phyloP scores from a whole-genome alignment of 805 yeast genomes.

The Suhomyces tanzawaensis region DNA sequence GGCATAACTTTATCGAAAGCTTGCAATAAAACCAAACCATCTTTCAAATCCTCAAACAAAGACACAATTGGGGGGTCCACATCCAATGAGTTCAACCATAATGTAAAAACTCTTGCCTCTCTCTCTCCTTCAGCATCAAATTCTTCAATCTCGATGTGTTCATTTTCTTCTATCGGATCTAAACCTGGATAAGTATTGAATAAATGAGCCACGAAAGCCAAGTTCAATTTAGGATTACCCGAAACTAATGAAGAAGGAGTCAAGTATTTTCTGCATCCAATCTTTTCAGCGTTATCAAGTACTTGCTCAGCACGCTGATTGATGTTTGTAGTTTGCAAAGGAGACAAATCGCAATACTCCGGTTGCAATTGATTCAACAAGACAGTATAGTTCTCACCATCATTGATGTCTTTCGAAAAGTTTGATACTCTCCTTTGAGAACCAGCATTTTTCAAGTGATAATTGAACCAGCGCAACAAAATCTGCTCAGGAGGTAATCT shows the following conservation, averaged over 20 bases:
- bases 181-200: slow-evolving; percentile 97
- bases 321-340: slow-evolving; percentile 75
- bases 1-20: slow-evolving; percentile 96
- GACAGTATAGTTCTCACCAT: slow-evolving; percentile 93
- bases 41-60: slow-evolving; percentile 90
- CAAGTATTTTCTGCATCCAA: slow-evolving; percentile 90
- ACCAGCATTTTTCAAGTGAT: slow-evolving; percentile 88
- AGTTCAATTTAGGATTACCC: slow-evolving; percentile 93
- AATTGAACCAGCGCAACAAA: slow-evolving; percentile 94
- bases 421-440: slow-evolving; percentile 84
- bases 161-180: slow-evolving; percentile 90
- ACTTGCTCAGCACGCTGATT: slow-evolving; percentile 84
- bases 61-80: slow-evolving; percentile 93
- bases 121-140: slow-evolving; percentile 99
- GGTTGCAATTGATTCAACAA: slow-evolving; percentile 87
- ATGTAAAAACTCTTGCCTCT: slow-evolving; percentile 96
- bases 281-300: slow-evolving; percentile 80
- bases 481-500: slow-evolving; percentile 98
- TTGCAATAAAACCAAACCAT: slow-evolving; percentile 83
- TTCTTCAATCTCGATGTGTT: slow-evolving; percentile 92
- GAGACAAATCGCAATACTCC: slow-evolving; percentile 73
- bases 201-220: slow-evolving; percentile 95
- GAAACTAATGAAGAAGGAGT: slow-evolving; percentile 91
- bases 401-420: slow-evolving; percentile 83
- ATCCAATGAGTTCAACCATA: slow-evolving; percentile 95